Base-by-base conservation (phyloP, 2,329 filamentous ascomycete genomes). In the Xylaria sp. region DNA sequence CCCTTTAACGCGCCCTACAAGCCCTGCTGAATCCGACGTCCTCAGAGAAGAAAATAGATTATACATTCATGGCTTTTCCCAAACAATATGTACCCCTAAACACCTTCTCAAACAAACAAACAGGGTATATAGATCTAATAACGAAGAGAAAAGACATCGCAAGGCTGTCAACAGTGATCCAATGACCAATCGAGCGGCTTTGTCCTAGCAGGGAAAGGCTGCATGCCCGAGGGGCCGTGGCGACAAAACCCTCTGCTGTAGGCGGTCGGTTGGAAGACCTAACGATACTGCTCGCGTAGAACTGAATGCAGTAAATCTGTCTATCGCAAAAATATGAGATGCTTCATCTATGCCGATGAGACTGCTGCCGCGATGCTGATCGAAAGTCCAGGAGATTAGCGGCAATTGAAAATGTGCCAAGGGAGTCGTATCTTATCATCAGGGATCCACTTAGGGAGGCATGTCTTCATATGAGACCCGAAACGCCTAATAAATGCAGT, bases 111-210 rank as follows among this genome's bases (percentile, higher is more conserved):
- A 71, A 32, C 25, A 71, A 70, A 72, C 74, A 76, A 76, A 75
- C 73, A 73, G 70, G 81, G 81, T 83, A 82, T 83, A 82, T 80
- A 78, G 73, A 79, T 78, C 76, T 75, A 77, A 77, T 70, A 77
- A 76, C 74, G 77, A 80, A 79, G 77, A 72, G 74, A 80, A 79
- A 75, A 75, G 74, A 76, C 73, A 77, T 75, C 73, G 77, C 64
- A 50, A 58, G 60, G 64, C 37, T 44, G 21, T 58, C 62, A 63
- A 63, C 35, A 48, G 16, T 66, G 57, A 60, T 69, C 60, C 50
- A 63, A 60, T 27, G 59, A 54, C 29, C 51, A 16, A 59, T 66
- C 21, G 18, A 27, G 27, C 23, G 40, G 32, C 48, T 72, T 66
- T 72, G 70, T 72, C 66, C 71, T 71, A 70, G 73, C 65, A 72